These are phyloP conservation scores for Geotrichum aggregatum DNA, from an alignment of 1,139 yeast species.

Conservation along the genomic window DNA sequence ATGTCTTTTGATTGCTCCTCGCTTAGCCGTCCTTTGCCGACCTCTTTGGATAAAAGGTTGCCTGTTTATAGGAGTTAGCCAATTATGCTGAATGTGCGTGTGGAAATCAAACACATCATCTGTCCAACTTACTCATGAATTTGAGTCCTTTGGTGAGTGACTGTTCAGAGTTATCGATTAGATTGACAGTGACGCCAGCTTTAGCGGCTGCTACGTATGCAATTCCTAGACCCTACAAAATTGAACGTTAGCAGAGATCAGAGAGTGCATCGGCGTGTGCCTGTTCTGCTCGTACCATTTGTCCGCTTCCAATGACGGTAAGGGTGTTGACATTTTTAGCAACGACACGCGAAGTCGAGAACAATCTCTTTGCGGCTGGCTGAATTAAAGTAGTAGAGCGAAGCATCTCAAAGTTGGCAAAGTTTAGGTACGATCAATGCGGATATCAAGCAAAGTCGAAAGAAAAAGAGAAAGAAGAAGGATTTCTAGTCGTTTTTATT, in stretches of 20 bases:
- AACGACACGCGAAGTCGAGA: conserved; percentile 16
- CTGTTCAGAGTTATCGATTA: conserved; percentile 38
- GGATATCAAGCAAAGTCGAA: no score
- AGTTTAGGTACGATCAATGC: no score
- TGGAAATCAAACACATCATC: no score
- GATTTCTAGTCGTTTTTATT: no score
- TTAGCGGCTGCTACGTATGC: conserved; percentile 44
- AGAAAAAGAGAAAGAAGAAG: no score
- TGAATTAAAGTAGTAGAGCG: background rate
- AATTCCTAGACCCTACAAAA: conserved; percentile 41
- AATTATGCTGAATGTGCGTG: background rate
- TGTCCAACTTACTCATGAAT: conserved; percentile 31
- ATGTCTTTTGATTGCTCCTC: conserved; percentile 37
- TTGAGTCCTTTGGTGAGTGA: conserved; percentile 37
- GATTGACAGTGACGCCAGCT: conserved; percentile 39
- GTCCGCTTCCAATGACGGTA: conserved; percentile 43
- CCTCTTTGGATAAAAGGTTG: conserved; percentile 40
- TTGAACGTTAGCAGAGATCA: background rate
- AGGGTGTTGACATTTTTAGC: conserved; percentile 26
- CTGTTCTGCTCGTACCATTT: conserved; percentile 31
- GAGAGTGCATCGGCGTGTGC: background rate
- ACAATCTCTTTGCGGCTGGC: conserved; percentile 10
- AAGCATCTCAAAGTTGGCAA: background rate
- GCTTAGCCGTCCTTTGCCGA: conserved; percentile 38
- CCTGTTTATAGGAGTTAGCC: conserved; percentile 23